Base-by-base conservation (phyloP, 345 rosid species). In the Gossypioides kirkii region DNA sequence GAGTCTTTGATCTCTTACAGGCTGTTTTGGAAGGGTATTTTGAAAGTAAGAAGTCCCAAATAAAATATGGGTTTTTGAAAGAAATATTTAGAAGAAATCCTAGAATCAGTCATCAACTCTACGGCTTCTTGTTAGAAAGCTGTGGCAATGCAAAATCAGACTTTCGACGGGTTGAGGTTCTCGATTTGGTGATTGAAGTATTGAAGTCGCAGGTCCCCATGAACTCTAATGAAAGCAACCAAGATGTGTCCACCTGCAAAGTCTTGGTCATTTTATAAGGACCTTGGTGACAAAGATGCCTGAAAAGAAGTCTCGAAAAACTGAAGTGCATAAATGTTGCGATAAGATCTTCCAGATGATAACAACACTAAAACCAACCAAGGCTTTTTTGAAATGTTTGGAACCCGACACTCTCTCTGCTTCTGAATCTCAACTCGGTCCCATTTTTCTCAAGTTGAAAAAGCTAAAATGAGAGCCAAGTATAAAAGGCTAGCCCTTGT, bases 161-260 rank as follows among this genome's bases (percentile, higher is more conserved):
- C 45, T 95, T 84, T 61, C 91, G 98, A n/a, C 85, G 86, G 66
- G 86, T 90, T 47, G 96, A 93, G 77, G 84, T 92, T 45, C 96
- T 93, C 62, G 97, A 90, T 70, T 52, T 91, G 78, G 87, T 93
- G 69, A 74, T 82, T 49, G 98, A 91, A 74, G 86, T 90, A 52
- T 70, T 93, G 73, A 90, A 84, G 76, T 83, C 86, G 17, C 28
- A 80, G 80, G 80, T 82, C 81, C 82, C 86, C 47, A 62, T 82
- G 64, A 79, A 67, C 58, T 20, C 77, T 2, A 80, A 78, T 60
- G 86, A 85, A 70, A 73, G 56, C 28, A 78, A 67, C 52, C 80
- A 18, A 62, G 86, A 77, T 78, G 81, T 78, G n/a, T 82, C 38
- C 86, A 86, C 77, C 60, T 87, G 45, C 76, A 54, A 80, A 83